Percentiles rank a stretch among this genome's conserved stretches.
phyloP scores from a whole-genome alignment of 1,284 basidiomycete genomes.

The Irpex rosettiformis region DNA sequence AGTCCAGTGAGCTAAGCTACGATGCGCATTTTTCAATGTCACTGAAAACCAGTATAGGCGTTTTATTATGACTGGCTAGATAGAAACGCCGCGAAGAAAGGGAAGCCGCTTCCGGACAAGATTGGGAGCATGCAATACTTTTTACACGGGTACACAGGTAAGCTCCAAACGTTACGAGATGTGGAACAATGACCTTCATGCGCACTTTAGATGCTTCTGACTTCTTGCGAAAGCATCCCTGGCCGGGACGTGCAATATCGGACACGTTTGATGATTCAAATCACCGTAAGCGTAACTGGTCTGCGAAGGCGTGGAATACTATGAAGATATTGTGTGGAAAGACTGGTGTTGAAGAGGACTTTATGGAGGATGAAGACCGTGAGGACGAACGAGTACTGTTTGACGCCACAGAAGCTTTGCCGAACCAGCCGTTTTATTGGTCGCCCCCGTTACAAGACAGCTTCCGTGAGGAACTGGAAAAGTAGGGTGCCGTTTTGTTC shows the following conservation, averaged over 20 bases:
- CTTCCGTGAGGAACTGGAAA: conserved; percentile 86
- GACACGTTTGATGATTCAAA: conserved; percentile 84
- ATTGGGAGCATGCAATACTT: conserved; percentile 91
- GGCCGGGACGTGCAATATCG: conserved; percentile 80
- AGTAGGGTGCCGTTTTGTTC: conserved; percentile 37
- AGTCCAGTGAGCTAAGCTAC: conserved; percentile 52
- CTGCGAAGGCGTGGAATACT: conserved; percentile 63
- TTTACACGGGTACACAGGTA: conserved; percentile 79
- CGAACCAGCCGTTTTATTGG: conserved; percentile 75
- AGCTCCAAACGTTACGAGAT: conserved; percentile 6
- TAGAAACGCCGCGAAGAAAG: conserved; percentile 72
- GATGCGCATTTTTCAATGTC: neutral
- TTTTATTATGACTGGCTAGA: conserved; percentile 93
- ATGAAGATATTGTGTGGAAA: conserved; percentile 76
- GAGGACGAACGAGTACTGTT: conserved; percentile 67
- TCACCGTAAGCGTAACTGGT: conserved; percentile 60
- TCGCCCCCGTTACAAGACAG: conserved; percentile 70
- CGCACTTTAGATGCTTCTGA: conserved; percentile 70
- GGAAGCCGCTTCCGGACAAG: conserved; percentile 78
- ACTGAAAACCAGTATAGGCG: conserved; percentile 40
- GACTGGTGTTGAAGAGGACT: conserved; percentile 69
- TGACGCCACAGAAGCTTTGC: conserved; percentile 55
- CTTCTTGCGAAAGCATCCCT: conserved; percentile 82
- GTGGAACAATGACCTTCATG: neutral
- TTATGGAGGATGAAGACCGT: conserved; percentile 62